A percentile compares a stretch with the other conserved stretches of the same genome.
These are phyloP conservation scores for Nowakowskiella sp. DNA, from an alignment of 192 early-diverging fungal species.

Conservation along the genomic window DNA sequence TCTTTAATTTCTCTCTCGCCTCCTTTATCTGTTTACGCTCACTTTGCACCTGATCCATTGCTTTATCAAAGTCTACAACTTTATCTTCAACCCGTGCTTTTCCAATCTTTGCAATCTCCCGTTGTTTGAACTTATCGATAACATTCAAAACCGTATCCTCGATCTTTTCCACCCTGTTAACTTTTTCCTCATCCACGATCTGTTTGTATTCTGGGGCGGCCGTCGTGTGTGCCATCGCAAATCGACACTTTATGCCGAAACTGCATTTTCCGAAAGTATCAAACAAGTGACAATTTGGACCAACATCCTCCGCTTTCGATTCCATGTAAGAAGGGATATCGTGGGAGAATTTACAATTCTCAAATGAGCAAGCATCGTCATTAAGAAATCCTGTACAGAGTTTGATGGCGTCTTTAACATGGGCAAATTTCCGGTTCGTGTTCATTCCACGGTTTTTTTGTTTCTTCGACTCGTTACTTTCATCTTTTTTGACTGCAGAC, in stretches of 20 bases:
- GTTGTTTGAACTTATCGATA: neutral
- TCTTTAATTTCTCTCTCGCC: no score
- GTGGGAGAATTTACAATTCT: conserved; percentile 70
- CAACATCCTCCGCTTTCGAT: conserved; percentile 69
- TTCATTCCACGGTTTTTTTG: no score
- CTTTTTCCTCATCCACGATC: conserved; percentile 54
- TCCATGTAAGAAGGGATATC: conserved; percentile 65
- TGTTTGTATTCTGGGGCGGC: conserved; percentile 11
- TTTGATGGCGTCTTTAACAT: conserved; percentile 8
- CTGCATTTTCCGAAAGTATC: conserved; percentile 63
- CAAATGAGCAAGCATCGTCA: conserved; percentile 2
- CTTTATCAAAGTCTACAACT: no score
- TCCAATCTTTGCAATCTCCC: neutral
- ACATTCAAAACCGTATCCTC: neutral
- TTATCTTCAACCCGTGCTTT: neutral
- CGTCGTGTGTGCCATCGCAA: conserved; percentile 29
- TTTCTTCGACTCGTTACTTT: no score
- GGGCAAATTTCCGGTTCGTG: conserved; percentile 4
- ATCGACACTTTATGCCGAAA: conserved; percentile 44
- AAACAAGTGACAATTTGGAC: conserved; percentile 58
- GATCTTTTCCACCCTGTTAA: conserved; percentile 2
- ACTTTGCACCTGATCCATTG: no score
- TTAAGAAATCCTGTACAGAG: conserved; percentile 4
- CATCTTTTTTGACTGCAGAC: no score
- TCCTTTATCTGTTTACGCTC: no score